phyloP scores from a whole-genome alignment of 805 yeast genomes.

The Wilhelminamyces savonicus region DNA sequence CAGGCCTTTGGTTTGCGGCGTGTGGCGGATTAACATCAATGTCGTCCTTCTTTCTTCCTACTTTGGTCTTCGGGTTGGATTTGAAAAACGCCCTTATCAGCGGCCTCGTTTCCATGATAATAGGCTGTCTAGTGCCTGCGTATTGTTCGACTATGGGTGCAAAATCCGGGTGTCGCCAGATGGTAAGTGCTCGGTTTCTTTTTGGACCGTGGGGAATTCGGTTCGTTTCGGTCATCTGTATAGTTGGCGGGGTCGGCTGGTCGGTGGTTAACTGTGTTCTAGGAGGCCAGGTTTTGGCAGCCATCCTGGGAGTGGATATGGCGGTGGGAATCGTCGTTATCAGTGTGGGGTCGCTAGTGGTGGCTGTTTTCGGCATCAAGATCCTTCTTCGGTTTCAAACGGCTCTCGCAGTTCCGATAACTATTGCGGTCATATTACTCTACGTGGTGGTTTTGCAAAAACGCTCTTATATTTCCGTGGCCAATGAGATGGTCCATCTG shows the following conservation, averaged over 20 bases:
- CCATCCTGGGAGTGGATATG: too few relatives aligned
- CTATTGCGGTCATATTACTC: slow-evolving; percentile 21
- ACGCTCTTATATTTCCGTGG: slow-evolving; percentile 9
- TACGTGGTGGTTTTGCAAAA: slow-evolving; percentile 26
- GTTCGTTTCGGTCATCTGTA: slow-evolving; percentile 35
- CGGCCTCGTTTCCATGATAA: slow-evolving; percentile 21
- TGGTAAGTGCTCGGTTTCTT: slow-evolving; percentile 29
- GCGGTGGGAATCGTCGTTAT: slow-evolving; percentile 9
- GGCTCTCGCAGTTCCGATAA: slow-evolving; percentile 21
- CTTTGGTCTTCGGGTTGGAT: slow-evolving; percentile 21
- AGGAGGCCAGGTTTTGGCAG: slow-evolving; percentile 74
- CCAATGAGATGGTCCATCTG: slow-evolving; percentile 8
- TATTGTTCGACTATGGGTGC: slow-evolving; percentile 34
- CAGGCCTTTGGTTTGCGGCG: slow-evolving; percentile 34
- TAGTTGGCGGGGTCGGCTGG: slow-evolving; percentile 86
- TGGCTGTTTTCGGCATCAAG: slow-evolving; percentile 28
- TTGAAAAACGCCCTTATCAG: slow-evolving; percentile 21
- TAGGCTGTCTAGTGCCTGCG: slow-evolving; percentile 33
- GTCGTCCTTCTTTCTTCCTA: slow-evolving; percentile 30
- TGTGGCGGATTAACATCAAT: slow-evolving; percentile 34
- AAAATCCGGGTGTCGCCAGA: slow-evolving; percentile 31
- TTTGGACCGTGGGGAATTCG: slow-evolving; percentile 32
- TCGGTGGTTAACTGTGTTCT: slow-evolving; percentile 84
- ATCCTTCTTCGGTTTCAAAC: slow-evolving; percentile 24
- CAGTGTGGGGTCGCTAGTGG: slow-evolving; percentile 17